Evolutionary conservation across 1,139 yeast genomes (phyloP).

Genomic region (Geotrichum citri-aurantii): DNA sequence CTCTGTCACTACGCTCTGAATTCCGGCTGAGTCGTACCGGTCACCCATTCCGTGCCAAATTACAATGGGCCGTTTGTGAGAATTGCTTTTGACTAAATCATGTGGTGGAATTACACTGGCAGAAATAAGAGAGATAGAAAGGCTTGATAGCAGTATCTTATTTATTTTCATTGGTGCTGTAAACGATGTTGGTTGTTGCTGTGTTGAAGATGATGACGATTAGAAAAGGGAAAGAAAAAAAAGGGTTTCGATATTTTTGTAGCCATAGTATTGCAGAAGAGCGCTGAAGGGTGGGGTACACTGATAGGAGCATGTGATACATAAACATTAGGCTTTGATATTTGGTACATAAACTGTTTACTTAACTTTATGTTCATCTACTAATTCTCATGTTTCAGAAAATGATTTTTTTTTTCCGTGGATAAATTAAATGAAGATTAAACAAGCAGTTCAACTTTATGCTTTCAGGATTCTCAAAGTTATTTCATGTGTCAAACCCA

Average conservation of each 20-base stretch:
- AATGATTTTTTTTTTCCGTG: no score
- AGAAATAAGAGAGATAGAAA: background rate
- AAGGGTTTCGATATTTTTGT: no score
- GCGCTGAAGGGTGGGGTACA: background rate
- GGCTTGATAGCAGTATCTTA: background rate
- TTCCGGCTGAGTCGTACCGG: constrained; percentile 57
- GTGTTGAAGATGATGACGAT: background rate
- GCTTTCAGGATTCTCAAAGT: no score
- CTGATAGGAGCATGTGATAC: background rate
- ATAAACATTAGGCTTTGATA: background rate
- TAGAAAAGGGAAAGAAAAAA: background rate
- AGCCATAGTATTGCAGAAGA: background rate
- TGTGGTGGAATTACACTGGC: background rate
- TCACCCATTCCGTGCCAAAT: constrained; percentile 88
- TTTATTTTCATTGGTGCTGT: background rate
- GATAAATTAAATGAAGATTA: no score
- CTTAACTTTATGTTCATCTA: no score
- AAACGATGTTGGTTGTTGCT: background rate
- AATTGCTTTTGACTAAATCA: background rate
- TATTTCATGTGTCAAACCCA: no score
- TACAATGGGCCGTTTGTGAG: constrained; percentile 48
- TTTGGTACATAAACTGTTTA: no score
- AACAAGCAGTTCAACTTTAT: no score
- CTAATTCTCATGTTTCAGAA: no score
- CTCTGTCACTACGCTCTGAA: constrained; percentile 44